These are phyloP conservation scores for Coemansia sp. DNA, from an alignment of 192 early-diverging fungal species.

Conservation along the genomic window DNA sequence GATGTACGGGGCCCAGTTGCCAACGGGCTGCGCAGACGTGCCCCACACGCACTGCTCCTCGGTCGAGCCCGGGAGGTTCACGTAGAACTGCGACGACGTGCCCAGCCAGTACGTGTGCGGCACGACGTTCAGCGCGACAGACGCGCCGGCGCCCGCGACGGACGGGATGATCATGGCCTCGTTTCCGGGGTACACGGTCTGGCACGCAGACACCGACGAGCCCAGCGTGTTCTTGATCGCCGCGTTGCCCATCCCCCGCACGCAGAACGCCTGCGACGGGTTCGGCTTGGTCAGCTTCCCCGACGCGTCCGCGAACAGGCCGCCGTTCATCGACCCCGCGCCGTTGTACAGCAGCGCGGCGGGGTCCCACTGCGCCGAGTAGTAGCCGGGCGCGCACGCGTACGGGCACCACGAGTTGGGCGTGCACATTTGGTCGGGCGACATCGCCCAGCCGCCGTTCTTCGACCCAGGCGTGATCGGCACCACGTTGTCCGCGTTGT, in stretches of 20 bases:
- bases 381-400: conserved; percentile 44
- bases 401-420: conserved; percentile 44
- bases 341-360: conserved; percentile 30
- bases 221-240: conserved; percentile 31
- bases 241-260: conserved; percentile 34
- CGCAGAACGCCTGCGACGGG: conserved; percentile 33
- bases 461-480: conserved; percentile 22
- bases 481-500: conserved; percentile 39
- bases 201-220: conserved; percentile 46
- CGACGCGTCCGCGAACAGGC: conserved; percentile 21
- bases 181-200: conserved; percentile 51
- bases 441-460: conserved; percentile 54
- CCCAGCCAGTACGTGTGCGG: conserved; percentile 49
- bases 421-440: conserved; percentile 43
- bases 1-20: conserved; percentile 51
- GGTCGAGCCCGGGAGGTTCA: conserved; percentile 39
- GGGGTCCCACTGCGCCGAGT: conserved; percentile 50
- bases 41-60: conserved; percentile 48
- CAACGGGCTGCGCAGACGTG: conserved; percentile 17
- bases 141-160: conserved; percentile 29
- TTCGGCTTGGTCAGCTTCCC: conserved; percentile 40
- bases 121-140: conserved; percentile 34
- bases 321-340: conserved; percentile 48
- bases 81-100: conserved; percentile 51
- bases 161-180: conserved; percentile 54